A percentile compares a stretch with the other conserved stretches of the same genome.
These are phyloP conservation scores for Madurella mycetomatis DNA, from an alignment of 2,329 filamentous ascomycete genomes.

Conservation along the genomic window DNA sequence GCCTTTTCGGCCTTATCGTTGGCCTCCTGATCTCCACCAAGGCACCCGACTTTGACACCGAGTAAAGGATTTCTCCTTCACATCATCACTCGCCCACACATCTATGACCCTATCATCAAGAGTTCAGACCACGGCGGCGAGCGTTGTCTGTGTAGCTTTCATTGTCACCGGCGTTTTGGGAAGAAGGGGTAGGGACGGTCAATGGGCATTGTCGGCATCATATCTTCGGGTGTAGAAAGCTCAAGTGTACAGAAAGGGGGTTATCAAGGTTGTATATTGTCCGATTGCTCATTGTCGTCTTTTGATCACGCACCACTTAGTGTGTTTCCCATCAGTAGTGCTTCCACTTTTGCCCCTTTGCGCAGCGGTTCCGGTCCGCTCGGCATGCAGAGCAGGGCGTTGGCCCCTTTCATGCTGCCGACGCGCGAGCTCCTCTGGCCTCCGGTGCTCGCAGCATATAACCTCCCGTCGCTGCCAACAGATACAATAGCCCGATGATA, in stretches of 20 bases:
- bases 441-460: constrained; percentile 79
- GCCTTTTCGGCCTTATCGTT: constrained; percentile 93
- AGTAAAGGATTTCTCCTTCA: background rate
- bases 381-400: constrained; percentile 76
- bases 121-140: constrained; percentile 19
- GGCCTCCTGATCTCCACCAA: constrained; percentile 84
- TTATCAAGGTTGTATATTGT: constrained; percentile 12
- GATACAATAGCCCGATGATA: constrained; percentile 82
- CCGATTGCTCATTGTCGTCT: constrained; percentile 1
- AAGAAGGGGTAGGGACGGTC: constrained; percentile 20
- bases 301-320: constrained; percentile 24
- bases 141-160: constrained; percentile 24
- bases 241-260: constrained; percentile 22
- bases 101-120: constrained; percentile 10
- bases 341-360: constrained; percentile 69
- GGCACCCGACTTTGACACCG: constrained; percentile 65
- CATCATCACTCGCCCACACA: constrained; percentile 2
- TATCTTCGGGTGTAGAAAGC: constrained; percentile 21
- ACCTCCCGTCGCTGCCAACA: constrained; percentile 58
- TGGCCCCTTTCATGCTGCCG: constrained; percentile 82
- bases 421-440: constrained; percentile 86
- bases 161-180: constrained; percentile 25
- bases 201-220: constrained; percentile 24
- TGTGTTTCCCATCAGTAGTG: constrained; percentile 67
- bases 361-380: constrained; percentile 57